Evolutionary conservation across 352 stramenopile genomes (phyloP).

Genomic region (Globisporangium echinulatum): DNA sequence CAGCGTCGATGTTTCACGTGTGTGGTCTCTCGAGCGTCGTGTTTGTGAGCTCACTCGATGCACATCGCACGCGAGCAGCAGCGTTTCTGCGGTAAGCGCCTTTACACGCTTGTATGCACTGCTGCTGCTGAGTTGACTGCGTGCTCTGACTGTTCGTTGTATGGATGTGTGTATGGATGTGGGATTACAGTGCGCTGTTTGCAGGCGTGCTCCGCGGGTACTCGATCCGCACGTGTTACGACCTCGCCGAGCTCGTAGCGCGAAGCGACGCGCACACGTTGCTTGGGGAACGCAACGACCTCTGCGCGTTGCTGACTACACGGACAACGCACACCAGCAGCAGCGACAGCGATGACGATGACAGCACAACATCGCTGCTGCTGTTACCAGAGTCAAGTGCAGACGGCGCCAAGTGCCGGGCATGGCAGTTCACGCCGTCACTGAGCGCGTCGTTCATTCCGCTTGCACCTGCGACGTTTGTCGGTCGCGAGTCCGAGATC

Average conservation of each 20-base stretch:
- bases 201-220: conserved; percentile 38
- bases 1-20: conserved; percentile 44
- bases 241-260: conserved; percentile 31
- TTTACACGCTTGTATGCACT: background rate
- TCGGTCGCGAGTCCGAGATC: conserved; percentile 39
- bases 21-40: conserved; percentile 44
- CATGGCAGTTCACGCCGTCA: conserved; percentile 20
- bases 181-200: conserved; percentile 32
- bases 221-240: conserved; percentile 29
- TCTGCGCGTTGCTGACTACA: conserved; percentile 15
- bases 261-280: conserved; percentile 32
- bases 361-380: too few relatives aligned
- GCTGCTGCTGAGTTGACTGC: background rate
- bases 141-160: too few relatives aligned
- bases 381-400: conserved; percentile 13
- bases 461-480: conserved; percentile 44
- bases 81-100: conserved; percentile 41
- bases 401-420: conserved; percentile 1
- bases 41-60: conserved; percentile 42
- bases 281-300: conserved; percentile 14
- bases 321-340: too few relatives aligned
- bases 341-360: too few relatives aligned
- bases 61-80: conserved; percentile 26
- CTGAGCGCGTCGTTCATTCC: conserved; percentile 50
- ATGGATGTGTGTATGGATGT: background rate